Evolutionary conservation across 2,329 filamentous ascomycete species (phyloP).

Genomic region (Botrytis sinoallii): DNA sequence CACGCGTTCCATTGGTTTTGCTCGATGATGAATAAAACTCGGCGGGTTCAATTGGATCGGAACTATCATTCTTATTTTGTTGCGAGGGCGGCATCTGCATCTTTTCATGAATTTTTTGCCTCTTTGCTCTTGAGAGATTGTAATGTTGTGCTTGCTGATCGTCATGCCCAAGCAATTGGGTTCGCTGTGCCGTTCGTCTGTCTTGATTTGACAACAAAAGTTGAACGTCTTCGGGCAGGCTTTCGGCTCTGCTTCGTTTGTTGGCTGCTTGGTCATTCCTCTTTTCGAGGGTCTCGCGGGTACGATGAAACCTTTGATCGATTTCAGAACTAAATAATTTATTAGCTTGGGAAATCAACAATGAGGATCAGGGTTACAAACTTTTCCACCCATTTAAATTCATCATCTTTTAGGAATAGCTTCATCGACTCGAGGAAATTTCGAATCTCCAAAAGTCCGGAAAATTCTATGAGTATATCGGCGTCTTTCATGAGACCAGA

Average conservation of each 20-base stretch:
- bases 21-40: conserved; percentile 12
- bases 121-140: background rate
- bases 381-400: background rate
- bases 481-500: background rate
- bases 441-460: background rate
- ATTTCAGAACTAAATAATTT: background rate
- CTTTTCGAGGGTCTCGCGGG: background rate
- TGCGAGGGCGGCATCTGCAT: background rate
- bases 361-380: background rate
- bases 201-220: background rate
- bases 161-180: background rate
- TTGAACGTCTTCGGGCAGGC: background rate
- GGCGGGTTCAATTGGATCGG: background rate
- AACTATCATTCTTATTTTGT: background rate
- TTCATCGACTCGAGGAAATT: background rate
- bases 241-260: background rate
- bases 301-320: background rate
- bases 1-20: conserved; percentile 15
- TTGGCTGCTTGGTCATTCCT: background rate
- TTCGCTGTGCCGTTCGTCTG: background rate
- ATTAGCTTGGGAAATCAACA: background rate
- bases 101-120: background rate
- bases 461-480: background rate
- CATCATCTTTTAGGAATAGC: background rate
- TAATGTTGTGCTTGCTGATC: background rate